Evolutionary conservation across 208 protist species (phyloP).

Genomic region (Crithidia fasciculata): DNA sequence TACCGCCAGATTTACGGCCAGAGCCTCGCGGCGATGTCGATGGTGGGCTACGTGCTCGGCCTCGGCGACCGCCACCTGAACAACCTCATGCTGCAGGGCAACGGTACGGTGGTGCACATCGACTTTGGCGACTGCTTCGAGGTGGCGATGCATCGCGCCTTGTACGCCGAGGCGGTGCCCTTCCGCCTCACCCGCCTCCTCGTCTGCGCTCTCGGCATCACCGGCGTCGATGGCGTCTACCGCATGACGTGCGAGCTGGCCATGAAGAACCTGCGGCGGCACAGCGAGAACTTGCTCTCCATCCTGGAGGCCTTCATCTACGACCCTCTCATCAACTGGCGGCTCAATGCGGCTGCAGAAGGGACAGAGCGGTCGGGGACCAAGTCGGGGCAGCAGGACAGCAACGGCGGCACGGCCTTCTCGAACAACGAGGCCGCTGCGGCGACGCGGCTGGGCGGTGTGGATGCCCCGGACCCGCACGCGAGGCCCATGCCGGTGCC

Average conservation of each 20-base stretch:
- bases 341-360: slow-evolving; percentile 76
- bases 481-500: slow-evolving; percentile 62
- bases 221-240: slow-evolving; percentile 99
- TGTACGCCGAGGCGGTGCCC: slow-evolving; percentile 99
- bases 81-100: slow-evolving; percentile 99
- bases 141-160: slow-evolving; percentile 98
- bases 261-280: slow-evolving; percentile 97
- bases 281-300: slow-evolving; percentile 99
- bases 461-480: slow-evolving; percentile 18
- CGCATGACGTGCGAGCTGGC: slow-evolving; percentile 97
- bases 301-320: slow-evolving; percentile 99
- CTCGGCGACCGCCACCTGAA: slow-evolving; percentile 99
- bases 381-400: slow-evolving; percentile 26
- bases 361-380: slow-evolving; percentile 21
- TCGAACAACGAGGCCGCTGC: slow-evolving; percentile 10
- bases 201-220: slow-evolving; percentile 98
- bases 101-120: slow-evolving; percentile 99
- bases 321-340: slow-evolving; percentile 99
- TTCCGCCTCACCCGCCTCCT: slow-evolving; percentile 99
- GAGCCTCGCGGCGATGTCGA: slow-evolving; percentile 99
- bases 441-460: slow-evolving; percentile 13
- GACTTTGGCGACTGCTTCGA: slow-evolving; percentile 99
- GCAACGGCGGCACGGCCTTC: slow-evolving; percentile 11
- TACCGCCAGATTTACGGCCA: slow-evolving; percentile 98
- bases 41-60: slow-evolving; percentile 98